A percentile compares a stretch with the other conserved stretches of the same genome.
These are phyloP conservation scores for Solanum virginianum DNA, from an alignment of 257 asterid species.

Conservation along the genomic window DNA sequence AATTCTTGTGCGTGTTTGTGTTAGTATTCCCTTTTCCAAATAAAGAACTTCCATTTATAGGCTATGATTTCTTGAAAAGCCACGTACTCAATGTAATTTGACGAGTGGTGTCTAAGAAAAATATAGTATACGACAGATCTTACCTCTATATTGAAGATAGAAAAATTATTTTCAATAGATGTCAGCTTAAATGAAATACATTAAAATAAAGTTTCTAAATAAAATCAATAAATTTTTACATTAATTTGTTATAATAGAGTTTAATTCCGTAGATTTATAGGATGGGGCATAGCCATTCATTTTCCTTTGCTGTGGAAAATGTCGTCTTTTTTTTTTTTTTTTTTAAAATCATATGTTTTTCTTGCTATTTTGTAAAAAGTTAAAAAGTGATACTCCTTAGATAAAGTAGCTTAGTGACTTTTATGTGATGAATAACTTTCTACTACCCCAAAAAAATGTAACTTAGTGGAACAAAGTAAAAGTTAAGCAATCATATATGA, in stretches of 20 bases:
- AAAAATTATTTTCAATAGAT: no score
- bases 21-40: neutral
- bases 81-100: neutral
- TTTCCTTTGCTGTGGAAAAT: neutral
- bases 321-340: neutral
- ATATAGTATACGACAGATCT: no score
- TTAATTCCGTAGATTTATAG: neutral
- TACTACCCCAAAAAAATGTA: neutral
- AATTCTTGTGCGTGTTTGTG: neutral
- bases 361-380: neutral
- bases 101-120: no score
- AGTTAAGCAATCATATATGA: neutral
- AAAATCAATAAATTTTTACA: neutral
- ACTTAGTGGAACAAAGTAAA: neutral
- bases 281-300: no score
- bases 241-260: neutral
- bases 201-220: no score
- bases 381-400: neutral
- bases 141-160: no score
- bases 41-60: no score
- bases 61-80: neutral
- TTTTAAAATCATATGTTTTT: neutral
- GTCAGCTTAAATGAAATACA: no score
- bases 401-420: neutral
- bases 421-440: neutral